Base-by-base conservation (phyloP, 2,329 filamentous ascomycete species). In the Lecanicillium sp. region DNA sequence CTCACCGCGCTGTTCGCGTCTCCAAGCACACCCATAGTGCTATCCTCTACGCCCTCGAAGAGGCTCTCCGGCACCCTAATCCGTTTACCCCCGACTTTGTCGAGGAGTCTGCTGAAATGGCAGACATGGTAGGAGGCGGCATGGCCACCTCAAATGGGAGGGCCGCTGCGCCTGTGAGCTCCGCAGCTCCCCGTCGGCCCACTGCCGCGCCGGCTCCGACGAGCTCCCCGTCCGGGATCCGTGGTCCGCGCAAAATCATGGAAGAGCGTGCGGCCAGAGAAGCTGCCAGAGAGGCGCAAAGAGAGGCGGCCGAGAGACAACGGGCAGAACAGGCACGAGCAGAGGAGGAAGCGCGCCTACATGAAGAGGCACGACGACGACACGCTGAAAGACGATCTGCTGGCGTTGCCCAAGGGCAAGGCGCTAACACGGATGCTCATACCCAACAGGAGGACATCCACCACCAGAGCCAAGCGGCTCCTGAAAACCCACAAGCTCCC, bases 41-140 rank as follows among this genome's bases (percentile, higher is more conserved):
- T 28, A 89, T 98, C 57, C 81, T 94, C 51, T 96, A 85, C 68
- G 80, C 88, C 28, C 77, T 96, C 41, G 89, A 96, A 68, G 87
- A 94, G 67, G 87, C 86, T 28, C 73, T 96, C 49, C 83, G 89
- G 49, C 76, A 82, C 33, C 88, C 90, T 3, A 75, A 87, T 48
- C 69, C 78, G 35, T 94, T 96, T 63, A 94, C 88, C 8, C 74
- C 84, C 17, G 88, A 95, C 61, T 66, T 81, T 50, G 73, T 81
- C 44, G 92, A 98, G 70, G 85, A 94, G 68, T 83, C 85, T 73
- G 85, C 89, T 50, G 77, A 78, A 53, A 96, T 98, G 89, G 84
- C 89, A 51, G 89, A 95, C 59, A 71, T 95, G 51, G 60, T 70
- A 45, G 59, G 59, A 43, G 71, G 77, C 54, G 75, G 78, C 55